Evolutionary conservation across 306 rosid species (phyloP).

Genomic region (Corylus americana): DNA sequence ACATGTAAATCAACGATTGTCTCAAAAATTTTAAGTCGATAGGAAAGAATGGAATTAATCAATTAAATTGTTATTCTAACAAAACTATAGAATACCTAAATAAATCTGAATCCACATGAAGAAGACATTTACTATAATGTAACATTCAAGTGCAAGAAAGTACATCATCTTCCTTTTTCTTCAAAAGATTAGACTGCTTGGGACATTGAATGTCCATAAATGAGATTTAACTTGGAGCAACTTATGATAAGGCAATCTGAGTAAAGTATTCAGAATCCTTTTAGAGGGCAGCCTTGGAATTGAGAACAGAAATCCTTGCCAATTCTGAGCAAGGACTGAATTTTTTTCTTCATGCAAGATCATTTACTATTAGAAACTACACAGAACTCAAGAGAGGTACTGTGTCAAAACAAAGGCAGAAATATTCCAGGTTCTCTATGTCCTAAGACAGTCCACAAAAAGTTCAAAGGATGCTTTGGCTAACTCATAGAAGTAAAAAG

Average conservation of each 20-base stretch:
- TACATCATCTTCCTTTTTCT: background rate
- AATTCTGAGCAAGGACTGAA: background rate
- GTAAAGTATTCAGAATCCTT: background rate
- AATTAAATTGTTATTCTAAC: too few species aligned
- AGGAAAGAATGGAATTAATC: too few species aligned
- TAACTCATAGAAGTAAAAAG: too few species aligned
- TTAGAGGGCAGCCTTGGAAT: background rate
- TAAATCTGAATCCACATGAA: too few species aligned
- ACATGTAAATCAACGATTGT: too few species aligned
- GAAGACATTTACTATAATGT: background rate
- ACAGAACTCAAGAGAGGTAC: background rate
- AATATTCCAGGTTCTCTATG: background rate
- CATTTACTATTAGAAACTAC: background rate
- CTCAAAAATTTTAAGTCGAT: too few species aligned
- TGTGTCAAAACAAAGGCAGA: background rate
- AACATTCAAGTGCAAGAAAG: background rate
- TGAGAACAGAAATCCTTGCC: constrained; percentile 3
- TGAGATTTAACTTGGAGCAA: background rate
- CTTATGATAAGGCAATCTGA: background rate
- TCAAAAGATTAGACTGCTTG: background rate
- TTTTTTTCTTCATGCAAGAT: background rate
- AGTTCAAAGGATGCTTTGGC: background rate
- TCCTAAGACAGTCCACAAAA: background rate
- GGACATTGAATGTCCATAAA: background rate
- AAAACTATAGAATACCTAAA: too few species aligned